Percentiles rank a stretch among this genome's conserved stretches.
Conservation (phyloP, 306 rosid genomes). For the Alnus glutinosa region DNA sequence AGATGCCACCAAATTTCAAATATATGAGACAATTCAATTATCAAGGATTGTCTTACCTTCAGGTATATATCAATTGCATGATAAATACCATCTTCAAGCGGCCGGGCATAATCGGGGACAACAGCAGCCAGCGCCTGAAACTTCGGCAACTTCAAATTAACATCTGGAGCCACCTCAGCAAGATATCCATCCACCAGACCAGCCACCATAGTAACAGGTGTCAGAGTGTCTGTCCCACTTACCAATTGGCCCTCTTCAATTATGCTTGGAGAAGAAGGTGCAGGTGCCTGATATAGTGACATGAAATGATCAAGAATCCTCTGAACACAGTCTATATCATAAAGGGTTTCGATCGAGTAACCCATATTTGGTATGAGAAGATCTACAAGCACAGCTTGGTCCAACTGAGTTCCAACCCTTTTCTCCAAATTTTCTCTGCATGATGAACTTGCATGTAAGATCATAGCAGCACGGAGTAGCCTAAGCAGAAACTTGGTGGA, state of each 20-base stretch:
- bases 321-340: slow-evolving; percentile 82
- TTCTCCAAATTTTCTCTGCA: slow-evolving; percentile 65
- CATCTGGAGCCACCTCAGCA: slow-evolving; percentile 92
- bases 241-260: slow-evolving; percentile 51
- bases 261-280: slow-evolving; percentile 55
- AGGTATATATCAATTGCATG: slow-evolving; percentile 84
- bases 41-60: slow-evolving; percentile 51
- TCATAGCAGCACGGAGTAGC: slow-evolving; percentile 67
- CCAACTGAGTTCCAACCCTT: slow-evolving; percentile 68
- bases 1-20: not conserved
- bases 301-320: slow-evolving; percentile 88
- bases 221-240: slow-evolving; percentile 40
- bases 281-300: slow-evolving; percentile 41
- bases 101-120: slow-evolving; percentile 79
- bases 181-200: slow-evolving; percentile 77
- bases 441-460: slow-evolving; percentile 56
- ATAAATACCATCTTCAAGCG: slow-evolving; percentile 78
- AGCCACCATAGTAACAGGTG: slow-evolving; percentile 68
- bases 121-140: slow-evolving; percentile 77
- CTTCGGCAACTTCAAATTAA: slow-evolving; percentile 60
- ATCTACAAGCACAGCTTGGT: slow-evolving; percentile 75
- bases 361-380: slow-evolving; percentile 80
- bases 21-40: not conserved
- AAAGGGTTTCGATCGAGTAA: slow-evolving; percentile 80
- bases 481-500: slow-evolving; percentile 68